These are phyloP conservation scores for Fusarium agapanthi DNA, from an alignment of 2,329 filamentous ascomycete genomes.

Conservation along the genomic window DNA sequence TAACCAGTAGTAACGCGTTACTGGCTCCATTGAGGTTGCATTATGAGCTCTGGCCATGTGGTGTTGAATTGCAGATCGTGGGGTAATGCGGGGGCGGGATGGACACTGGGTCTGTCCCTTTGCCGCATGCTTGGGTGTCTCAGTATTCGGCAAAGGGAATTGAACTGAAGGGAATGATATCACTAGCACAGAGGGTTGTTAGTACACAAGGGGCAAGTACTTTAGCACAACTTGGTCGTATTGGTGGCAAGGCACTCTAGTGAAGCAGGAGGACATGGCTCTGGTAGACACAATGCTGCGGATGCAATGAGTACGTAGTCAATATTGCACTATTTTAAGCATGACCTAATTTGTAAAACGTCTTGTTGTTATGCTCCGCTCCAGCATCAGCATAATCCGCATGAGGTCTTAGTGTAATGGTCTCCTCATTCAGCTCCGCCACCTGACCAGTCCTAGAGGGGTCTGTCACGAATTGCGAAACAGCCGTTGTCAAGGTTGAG, in stretches of 20 bases:
- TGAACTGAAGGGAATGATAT: accelerated
- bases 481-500: neutral
- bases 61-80: neutral
- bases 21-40: accelerated
- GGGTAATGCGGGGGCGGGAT: neutral
- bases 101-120: neutral
- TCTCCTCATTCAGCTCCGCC: neutral
- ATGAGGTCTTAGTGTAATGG: neutral
- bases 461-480: neutral
- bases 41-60: neutral
- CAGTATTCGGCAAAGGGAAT: neutral
- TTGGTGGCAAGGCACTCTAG: accelerated
- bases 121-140: neutral
- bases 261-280: too few relatives aligned
- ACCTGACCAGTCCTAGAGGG: neutral
- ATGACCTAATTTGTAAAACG: constrained; percentile 1
- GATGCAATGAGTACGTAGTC: neutral
- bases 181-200: accelerated
- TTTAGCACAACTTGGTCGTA: neutral
- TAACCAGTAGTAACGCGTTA: neutral
- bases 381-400: neutral
- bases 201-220: accelerated
- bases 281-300: too few relatives aligned
- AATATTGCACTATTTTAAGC: neutral
- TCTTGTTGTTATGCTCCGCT: constrained; percentile 4